A percentile compares a stretch with the other conserved stretches of the same genome.
phyloP scores from a whole-genome alignment of 2,329 filamentous ascomycete species.

The Pyrenochaeta sp. region DNA sequence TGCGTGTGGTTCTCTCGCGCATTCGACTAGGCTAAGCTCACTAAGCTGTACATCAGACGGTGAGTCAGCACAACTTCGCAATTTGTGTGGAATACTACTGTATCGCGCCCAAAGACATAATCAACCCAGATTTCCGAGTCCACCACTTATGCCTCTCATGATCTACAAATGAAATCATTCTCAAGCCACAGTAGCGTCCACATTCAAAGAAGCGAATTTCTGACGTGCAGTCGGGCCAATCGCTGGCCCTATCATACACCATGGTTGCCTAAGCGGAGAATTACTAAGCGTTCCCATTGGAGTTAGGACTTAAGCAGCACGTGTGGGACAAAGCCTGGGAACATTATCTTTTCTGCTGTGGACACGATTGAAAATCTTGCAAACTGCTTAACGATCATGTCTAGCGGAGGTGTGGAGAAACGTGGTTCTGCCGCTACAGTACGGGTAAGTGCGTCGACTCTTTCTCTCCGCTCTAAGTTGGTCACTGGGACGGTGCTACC shows the following conservation, averaged over 20 bases:
- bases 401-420: slow-evolving; percentile 29
- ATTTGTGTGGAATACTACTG: too few species aligned
- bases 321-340: background rate
- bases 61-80: too few species aligned
- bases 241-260: background rate
- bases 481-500: background rate
- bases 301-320: slow-evolving; percentile 1
- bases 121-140: too few species aligned
- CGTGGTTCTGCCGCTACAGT: slow-evolving; percentile 35
- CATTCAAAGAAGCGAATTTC: too few species aligned
- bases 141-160: too few species aligned
- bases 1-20: too few species aligned
- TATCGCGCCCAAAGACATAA: too few species aligned
- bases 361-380: background rate
- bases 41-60: too few species aligned
- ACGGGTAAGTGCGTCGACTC: slow-evolving; percentile 18
- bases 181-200: background rate
- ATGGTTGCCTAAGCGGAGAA: background rate
- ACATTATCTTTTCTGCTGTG: background rate
- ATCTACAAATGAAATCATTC: background rate
- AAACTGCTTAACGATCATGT: slow-evolving; percentile 15
- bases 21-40: too few species aligned
- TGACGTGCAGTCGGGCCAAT: too few species aligned
- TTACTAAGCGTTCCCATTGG: slow-evolving; percentile 4
- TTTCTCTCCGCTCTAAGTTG: background rate